Evolutionary conservation across 495 filamentous ascomycete genomes (phyloP), one percentile per base, ranked within the genome.

Genomic region (Aspergillus conjunctus): DNA sequence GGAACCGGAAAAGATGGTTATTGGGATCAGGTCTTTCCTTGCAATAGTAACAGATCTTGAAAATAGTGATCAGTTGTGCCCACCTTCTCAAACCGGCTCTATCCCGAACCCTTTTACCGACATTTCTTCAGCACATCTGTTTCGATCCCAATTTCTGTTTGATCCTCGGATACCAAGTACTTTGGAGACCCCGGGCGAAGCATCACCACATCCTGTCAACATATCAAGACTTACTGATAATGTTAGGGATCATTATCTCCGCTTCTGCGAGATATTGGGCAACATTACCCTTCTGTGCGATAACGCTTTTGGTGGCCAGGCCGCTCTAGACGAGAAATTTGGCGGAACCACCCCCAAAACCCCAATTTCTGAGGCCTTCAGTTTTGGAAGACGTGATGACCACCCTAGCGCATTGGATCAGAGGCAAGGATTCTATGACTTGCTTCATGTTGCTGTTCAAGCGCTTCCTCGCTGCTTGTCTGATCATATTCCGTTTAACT

Each of bases 281-380:
- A 94, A 96, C 69, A 95, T 99, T 48, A 96, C 92, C 1, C 87
- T 97, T 32, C 85, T 98, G 11, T 98, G 94, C 72, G 93, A 98
- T 71, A 93, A 94, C 60, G 89, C 93, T 7, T 98, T 98, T 72
- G 95, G 95, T 53, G 94, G 94, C 5, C 94, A 99, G 72, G 94
- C 92, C 26, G 91, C 90, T 2, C 74, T 98, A 48, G 94, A 99
- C 63, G 95, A 99, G 72, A 96, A 96, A 71, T 95, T 97, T 70
- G 87, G 87, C 55, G 84, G 88, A 58, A 82, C 86, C 18, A 91
- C 90, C 0, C 92, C 93, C 0, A 97, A 96, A 70, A 98, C 95
- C 0, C 95, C 95, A 2, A 91, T 97, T 56, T 81, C 93, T 7
- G 93, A 97, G 59, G 92, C 93, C 0, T 99, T 98, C 71, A 92